Conservation (phyloP, 805 yeast genomes). For the Lachancea sp. region DNA sequence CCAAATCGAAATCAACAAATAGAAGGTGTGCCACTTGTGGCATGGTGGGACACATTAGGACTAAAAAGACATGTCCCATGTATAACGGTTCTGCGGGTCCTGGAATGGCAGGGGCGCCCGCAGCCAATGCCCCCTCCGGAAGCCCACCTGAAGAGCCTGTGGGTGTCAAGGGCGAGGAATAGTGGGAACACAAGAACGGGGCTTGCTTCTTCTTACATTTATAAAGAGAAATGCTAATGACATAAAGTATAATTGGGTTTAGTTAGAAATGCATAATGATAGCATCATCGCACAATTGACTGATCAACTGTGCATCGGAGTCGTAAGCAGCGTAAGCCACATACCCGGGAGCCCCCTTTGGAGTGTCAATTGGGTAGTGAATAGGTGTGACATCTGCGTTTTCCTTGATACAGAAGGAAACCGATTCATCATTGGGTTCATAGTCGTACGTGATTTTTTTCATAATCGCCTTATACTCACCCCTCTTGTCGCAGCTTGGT, state of each 20-base stretch:
- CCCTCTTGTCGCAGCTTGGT: constrained; percentile 40
- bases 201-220: too few relatives aligned
- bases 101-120: constrained; percentile 13
- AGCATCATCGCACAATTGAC: constrained; percentile 23
- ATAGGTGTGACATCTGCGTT: constrained; percentile 21
- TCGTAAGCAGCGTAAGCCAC: constrained; percentile 30
- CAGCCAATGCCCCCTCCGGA: constrained; percentile 1
- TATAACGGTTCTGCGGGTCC: constrained; percentile 42
- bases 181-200: too few relatives aligned
- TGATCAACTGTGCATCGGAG: constrained; percentile 18
- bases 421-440: constrained; percentile 34
- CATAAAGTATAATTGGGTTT: neutral
- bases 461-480: constrained; percentile 36
- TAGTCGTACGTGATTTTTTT: constrained; percentile 36
- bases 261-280: constrained; percentile 24
- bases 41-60: constrained; percentile 88
- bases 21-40: constrained; percentile 95
- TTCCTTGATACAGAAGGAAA: constrained; percentile 36
- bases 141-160: neutral
- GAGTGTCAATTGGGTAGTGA: constrained; percentile 30
- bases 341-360: constrained; percentile 34
- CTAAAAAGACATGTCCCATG: constrained; percentile 85
- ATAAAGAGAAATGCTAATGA: too few relatives aligned
- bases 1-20: constrained; percentile 38
- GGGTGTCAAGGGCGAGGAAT: neutral